Conservation (phyloP, 768 basidiomycete genomes). For the Suillus cothurnatus region DNA sequence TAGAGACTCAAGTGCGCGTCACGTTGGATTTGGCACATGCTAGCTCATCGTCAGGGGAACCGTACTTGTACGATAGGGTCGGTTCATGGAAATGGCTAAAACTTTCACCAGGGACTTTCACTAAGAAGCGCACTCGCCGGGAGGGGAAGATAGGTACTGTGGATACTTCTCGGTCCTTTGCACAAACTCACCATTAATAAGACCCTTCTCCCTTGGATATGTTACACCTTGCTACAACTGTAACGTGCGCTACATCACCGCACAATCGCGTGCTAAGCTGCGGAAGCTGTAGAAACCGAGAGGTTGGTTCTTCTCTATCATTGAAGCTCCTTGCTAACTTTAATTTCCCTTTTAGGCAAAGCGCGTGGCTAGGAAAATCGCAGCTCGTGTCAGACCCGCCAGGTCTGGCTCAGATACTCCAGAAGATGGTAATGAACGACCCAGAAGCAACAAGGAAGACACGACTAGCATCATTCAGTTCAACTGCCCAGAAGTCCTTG, state of each 20-base stretch:
- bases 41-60: constrained; percentile 58
- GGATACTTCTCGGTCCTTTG: background rate
- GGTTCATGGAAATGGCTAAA: constrained; percentile 92
- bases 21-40: constrained; percentile 77
- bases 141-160: constrained; percentile 77
- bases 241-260: constrained; percentile 82
- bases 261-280: constrained; percentile 79
- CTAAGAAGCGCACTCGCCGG: constrained; percentile 83
- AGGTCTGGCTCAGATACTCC: constrained; percentile 74
- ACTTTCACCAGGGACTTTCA: constrained; percentile 78
- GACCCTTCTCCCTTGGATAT: constrained; percentile 72
- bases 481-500: constrained; percentile 89
- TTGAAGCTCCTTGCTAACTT: constrained; percentile 12
- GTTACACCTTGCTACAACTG: constrained; percentile 69
- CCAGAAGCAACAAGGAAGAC: constrained; percentile 53
- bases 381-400: constrained; percentile 77
- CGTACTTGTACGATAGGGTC: constrained; percentile 71
- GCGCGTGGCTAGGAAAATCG: constrained; percentile 86
- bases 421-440: constrained; percentile 55
- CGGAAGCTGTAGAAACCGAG: constrained; percentile 85
- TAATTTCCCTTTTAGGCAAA: constrained; percentile 60
- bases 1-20: constrained; percentile 93
- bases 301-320: constrained; percentile 49
- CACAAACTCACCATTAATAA: constrained; percentile 34
- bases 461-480: constrained; percentile 91